These are phyloP conservation scores for Linnemannia schmuckeri DNA, from an alignment of 192 early-diverging fungal genomes.

Conservation along the genomic window DNA sequence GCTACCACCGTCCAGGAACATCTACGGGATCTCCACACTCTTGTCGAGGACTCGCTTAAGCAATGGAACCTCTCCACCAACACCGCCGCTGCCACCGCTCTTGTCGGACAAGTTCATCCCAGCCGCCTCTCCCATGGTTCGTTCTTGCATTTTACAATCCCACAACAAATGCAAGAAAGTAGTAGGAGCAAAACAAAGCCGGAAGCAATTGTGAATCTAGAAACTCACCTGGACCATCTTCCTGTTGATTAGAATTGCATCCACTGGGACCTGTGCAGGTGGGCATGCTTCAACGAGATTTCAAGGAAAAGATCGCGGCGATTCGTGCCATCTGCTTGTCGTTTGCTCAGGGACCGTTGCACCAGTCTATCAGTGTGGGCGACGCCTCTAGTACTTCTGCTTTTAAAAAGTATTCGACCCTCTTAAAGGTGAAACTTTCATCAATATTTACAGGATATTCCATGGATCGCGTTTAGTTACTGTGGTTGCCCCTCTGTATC, in stretches of 20 bases:
- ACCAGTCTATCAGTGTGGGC: conserved; percentile 47
- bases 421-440: conserved; percentile 27
- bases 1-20: conserved; percentile 53
- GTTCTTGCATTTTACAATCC: background rate
- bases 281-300: conserved; percentile 33
- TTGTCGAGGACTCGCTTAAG: conserved; percentile 43
- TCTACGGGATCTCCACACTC: conserved; percentile 32
- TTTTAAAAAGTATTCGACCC: conserved; percentile 38
- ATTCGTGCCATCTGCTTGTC: conserved; percentile 52
- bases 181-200: background rate
- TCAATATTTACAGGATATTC: background rate
- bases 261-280: conserved; percentile 52
- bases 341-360: conserved; percentile 51
- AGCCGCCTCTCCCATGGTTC: conserved; percentile 31
- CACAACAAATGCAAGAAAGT: too few species aligned
- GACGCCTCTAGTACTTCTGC: conserved; percentile 32
- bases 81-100: conserved; percentile 15
- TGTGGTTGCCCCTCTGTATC: background rate
- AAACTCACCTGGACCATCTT: background rate
- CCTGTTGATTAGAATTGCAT: conserved; percentile 33
- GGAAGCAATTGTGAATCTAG: background rate
- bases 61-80: conserved; percentile 50
- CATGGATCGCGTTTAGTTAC: background rate
- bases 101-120: conserved; percentile 28
- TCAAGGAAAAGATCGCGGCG: conserved; percentile 54